phyloP scores from a whole-genome alignment of 148 eudicot genomes.

The Camellia japonica region DNA sequence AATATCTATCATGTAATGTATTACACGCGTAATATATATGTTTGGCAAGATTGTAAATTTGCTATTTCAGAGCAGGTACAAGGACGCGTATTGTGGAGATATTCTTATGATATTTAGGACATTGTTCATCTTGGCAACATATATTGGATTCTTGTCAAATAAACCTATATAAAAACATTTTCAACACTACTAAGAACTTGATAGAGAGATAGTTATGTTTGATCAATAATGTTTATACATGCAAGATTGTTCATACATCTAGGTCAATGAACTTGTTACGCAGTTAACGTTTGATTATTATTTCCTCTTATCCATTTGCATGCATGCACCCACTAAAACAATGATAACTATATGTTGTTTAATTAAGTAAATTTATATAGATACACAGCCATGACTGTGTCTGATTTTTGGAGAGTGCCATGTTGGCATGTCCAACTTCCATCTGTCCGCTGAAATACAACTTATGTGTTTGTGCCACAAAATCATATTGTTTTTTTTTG shows the following conservation, averaged over 20 bases:
- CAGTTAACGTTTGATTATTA: neutral
- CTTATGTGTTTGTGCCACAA: neutral
- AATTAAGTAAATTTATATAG: neutral
- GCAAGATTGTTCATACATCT: neutral
- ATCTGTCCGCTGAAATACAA: neutral
- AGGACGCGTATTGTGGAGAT: neutral
- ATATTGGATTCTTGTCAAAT: neutral
- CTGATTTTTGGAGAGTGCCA: neutral
- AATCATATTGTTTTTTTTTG: neutral
- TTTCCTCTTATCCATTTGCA: neutral
- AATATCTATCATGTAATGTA: neutral
- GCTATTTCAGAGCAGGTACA: neutral
- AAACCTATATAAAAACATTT: too few relatives aligned
- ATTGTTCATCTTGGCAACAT: neutral
- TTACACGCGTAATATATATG: neutral
- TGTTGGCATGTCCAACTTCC: neutral
- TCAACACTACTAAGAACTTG: neutral
- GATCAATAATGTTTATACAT: neutral
- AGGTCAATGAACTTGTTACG: neutral
- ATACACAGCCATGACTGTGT: neutral
- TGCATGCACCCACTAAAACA: neutral
- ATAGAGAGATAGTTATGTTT: neutral
- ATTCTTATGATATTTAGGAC: neutral
- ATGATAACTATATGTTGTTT: neutral
- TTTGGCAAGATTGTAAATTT: neutral